Conservation (phyloP, 2,329 filamentous ascomycete genomes). For the Aureobasidium mangrovei region DNA sequence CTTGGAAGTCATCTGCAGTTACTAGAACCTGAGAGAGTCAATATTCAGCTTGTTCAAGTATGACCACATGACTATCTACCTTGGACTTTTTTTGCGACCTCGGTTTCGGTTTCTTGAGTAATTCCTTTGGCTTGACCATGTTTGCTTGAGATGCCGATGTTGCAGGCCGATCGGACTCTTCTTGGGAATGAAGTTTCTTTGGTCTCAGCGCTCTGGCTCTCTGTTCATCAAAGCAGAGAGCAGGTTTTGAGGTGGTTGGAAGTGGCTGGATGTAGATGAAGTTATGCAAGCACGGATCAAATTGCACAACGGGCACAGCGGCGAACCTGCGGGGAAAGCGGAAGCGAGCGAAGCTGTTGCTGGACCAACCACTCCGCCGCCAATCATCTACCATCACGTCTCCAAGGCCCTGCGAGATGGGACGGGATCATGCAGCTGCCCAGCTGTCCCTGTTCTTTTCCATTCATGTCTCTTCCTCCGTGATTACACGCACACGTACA, state of each 20-base stretch:
- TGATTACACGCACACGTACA: constrained; percentile 3
- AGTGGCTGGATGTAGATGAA: not conserved
- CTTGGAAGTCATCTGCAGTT: constrained; percentile 60
- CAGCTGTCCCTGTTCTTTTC: constrained; percentile 1
- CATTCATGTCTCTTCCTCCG: not conserved
- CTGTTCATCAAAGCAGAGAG: not conserved
- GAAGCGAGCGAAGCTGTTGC: not conserved
- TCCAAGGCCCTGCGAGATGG: not conserved
- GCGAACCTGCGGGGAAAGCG: not conserved
- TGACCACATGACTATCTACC: not conserved
- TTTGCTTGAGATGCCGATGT: not conserved
- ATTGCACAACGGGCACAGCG: not conserved
- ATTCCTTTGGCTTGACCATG: constrained; percentile 12
- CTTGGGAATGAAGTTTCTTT: not conserved
- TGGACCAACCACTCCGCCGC: constrained; percentile 3
- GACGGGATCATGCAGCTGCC: constrained; percentile 8
- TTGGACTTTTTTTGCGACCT: constrained; percentile 14
- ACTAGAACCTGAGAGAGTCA: constrained; percentile 32
- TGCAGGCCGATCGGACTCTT: not conserved
- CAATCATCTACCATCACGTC: constrained; percentile 5
- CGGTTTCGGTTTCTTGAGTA: constrained; percentile 13
- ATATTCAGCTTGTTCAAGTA: not conserved
- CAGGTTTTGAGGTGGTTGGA: not conserved
- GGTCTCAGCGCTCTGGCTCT: not conserved
- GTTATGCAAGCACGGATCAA: not conserved